These are phyloP conservation scores for Lentinula boryana DNA, from an alignment of 768 basidiomycete genomes.

Conservation along the genomic window DNA sequence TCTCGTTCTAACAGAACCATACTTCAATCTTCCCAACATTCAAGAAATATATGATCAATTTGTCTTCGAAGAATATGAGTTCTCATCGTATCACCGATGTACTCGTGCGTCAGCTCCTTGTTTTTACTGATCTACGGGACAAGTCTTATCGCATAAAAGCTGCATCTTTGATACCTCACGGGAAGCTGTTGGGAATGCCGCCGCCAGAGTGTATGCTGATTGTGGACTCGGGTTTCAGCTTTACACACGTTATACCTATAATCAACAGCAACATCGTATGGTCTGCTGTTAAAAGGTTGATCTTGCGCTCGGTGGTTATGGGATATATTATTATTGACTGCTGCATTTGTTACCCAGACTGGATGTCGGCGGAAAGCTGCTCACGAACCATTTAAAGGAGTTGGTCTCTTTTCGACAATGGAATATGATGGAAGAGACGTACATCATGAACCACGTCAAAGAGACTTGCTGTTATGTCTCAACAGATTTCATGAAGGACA, in stretches of 20 bases:
- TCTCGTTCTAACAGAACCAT: constrained; percentile 87
- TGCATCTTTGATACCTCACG: constrained; percentile 73
- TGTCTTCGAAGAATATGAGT: constrained; percentile 95
- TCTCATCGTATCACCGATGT: constrained; percentile 72
- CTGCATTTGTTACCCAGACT: constrained; percentile 46
- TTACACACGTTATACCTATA: constrained; percentile 86
- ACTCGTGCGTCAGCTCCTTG: constrained; percentile 54
- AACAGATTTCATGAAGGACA: constrained; percentile 60
- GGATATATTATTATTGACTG: constrained; percentile 8
- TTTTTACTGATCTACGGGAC: constrained; percentile 1
- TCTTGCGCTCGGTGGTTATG: constrained; percentile 5
- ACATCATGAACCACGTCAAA: constrained; percentile 90
- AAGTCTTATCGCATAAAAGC: constrained; percentile 38
- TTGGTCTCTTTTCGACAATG: constrained; percentile 92
- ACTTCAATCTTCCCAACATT: constrained; percentile 88
- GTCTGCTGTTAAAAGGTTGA: constrained; percentile 72
- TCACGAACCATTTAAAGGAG: constrained; percentile 94
- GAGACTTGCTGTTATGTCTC: constrained; percentile 89
- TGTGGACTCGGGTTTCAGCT: constrained; percentile 91
- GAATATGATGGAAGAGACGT: constrained; percentile 98
- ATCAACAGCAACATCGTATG: constrained; percentile 70
- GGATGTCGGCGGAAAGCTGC: constrained; percentile 90
- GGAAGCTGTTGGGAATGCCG: constrained; percentile 58
- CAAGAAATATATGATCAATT: constrained; percentile 94
- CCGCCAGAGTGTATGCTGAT: constrained; percentile 75